Evolutionary conservation across 2,329 filamentous ascomycete genomes (phyloP).

Genomic region (Leptographium radiaticola): DNA sequence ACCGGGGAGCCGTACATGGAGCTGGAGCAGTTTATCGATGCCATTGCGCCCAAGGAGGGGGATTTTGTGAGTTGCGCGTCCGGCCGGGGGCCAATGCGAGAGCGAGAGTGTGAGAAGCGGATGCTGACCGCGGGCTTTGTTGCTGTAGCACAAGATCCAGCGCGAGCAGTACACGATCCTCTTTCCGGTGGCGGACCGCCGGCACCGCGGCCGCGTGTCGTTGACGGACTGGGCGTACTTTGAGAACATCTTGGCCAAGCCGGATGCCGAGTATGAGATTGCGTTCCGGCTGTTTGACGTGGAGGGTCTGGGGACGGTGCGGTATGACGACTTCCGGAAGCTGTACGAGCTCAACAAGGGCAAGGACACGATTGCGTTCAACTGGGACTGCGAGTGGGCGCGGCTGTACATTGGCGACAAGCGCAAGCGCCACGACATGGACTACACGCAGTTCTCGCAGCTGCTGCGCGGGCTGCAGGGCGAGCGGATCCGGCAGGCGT

Average conservation of each 20-base stretch:
- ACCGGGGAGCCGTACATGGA: constrained; percentile 70
- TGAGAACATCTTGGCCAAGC: constrained; percentile 84
- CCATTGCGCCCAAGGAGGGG: constrained; percentile 72
- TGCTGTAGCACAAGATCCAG: constrained; percentile 89
- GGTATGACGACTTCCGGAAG: constrained; percentile 76
- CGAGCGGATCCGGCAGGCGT: constrained; percentile 90
- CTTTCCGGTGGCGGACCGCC: constrained; percentile 80
- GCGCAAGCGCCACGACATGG: constrained; percentile 79
- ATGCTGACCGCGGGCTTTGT: background rate
- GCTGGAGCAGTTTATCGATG: constrained; percentile 78
- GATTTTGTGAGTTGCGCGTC: constrained; percentile 89
- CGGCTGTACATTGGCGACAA: constrained; percentile 84
- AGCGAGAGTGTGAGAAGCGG: background rate
- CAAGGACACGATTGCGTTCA: constrained; percentile 75
- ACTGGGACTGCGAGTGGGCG: constrained; percentile 96
- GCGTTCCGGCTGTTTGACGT: constrained; percentile 94
- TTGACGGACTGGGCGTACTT: constrained; percentile 85
- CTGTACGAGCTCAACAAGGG: constrained; percentile 83
- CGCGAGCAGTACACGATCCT: constrained; percentile 90
- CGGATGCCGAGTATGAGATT: constrained; percentile 97
- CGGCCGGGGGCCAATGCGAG: too few species aligned
- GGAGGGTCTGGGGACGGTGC: constrained; percentile 70
- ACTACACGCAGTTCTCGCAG: constrained; percentile 93
- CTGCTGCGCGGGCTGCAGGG: constrained; percentile 95
- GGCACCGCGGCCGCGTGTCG: constrained; percentile 57